Conservation (phyloP, 768 basidiomycete species). For the Auriscalpium microsporum region DNA sequence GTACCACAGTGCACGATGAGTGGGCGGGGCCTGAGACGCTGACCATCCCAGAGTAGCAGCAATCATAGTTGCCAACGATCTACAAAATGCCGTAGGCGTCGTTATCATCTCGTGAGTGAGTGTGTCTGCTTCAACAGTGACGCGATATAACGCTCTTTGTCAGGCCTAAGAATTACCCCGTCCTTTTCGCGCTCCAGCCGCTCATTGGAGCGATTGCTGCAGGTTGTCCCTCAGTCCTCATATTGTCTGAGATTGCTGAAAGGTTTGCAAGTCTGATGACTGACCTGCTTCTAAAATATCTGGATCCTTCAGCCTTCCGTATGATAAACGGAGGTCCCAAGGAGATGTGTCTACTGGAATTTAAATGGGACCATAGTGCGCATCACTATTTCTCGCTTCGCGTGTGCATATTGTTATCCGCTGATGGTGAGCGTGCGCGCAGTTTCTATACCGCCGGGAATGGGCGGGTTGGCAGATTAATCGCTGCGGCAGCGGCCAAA, state of each 20-base stretch:
- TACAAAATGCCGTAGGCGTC: slow-evolving; percentile 49
- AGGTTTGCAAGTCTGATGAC: slow-evolving; percentile 48
- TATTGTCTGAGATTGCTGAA: slow-evolving; percentile 67
- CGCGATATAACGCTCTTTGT: neutral
- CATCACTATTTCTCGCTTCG: slow-evolving; percentile 12
- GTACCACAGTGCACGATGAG: slow-evolving; percentile 25
- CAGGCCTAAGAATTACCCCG: slow-evolving; percentile 8
- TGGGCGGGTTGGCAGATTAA: slow-evolving; percentile 28
- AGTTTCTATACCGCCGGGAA: slow-evolving; percentile 31
- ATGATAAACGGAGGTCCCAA: slow-evolving; percentile 51
- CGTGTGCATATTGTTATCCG: neutral
- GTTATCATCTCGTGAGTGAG: slow-evolving; percentile 51
- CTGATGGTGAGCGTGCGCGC: slow-evolving; percentile 10
- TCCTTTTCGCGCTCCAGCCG: slow-evolving; percentile 7
- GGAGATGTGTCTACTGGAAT: slow-evolving; percentile 30
- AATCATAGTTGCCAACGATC: slow-evolving; percentile 44
- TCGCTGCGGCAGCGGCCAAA: slow-evolving; percentile 36
- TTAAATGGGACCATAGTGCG: slow-evolving; percentile 40
- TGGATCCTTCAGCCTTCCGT: slow-evolving; percentile 57
- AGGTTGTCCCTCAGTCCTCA: slow-evolving; percentile 62
- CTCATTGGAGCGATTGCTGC: slow-evolving; percentile 62
- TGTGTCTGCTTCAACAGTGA: neutral
- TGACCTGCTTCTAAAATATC: slow-evolving; percentile 64
- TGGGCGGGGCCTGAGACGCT: slow-evolving; percentile 43
- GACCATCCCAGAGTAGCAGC: slow-evolving; percentile 36